Conservation (phyloP, 768 basidiomycete genomes). For the Paxillus rubicundulus region DNA sequence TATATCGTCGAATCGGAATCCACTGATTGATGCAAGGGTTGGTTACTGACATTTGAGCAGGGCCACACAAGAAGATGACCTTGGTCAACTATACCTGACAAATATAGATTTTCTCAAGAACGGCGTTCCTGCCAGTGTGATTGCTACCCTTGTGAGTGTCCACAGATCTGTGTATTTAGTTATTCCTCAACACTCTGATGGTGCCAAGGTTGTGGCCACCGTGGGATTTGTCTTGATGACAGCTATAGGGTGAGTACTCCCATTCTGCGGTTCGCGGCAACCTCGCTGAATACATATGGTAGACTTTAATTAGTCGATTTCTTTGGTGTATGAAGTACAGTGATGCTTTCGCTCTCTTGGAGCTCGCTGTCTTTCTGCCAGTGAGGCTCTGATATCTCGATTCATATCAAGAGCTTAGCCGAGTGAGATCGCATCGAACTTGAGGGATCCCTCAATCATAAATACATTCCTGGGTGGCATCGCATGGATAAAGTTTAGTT, state of each 20-base stretch:
- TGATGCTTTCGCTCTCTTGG: background rate
- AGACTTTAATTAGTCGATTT: background rate
- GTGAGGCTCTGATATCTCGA: background rate
- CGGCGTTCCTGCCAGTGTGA: slow-evolving; percentile 90
- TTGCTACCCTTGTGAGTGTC: slow-evolving; percentile 71
- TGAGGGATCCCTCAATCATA: too few relatives aligned
- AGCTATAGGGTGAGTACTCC: slow-evolving; percentile 56
- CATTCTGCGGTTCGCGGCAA: background rate
- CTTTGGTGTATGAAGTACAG: background rate
- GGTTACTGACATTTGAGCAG: slow-evolving; percentile 34
- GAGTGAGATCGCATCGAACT: too few relatives aligned
- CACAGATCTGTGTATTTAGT: background rate
- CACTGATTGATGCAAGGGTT: background rate
- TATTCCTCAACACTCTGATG: slow-evolving; percentile 1
- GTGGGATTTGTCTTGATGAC: slow-evolving; percentile 79
- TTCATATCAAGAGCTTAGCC: background rate
- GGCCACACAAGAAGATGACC: slow-evolving; percentile 91
- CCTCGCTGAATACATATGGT: background rate
- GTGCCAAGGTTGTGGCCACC: slow-evolving; percentile 71
- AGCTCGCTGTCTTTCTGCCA: background rate
- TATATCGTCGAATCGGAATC: too few relatives aligned
- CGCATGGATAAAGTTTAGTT: background rate
- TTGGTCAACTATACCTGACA: slow-evolving; percentile 84
- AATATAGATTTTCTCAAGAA: slow-evolving; percentile 91
- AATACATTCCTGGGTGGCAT: background rate